Evolutionary conservation across 208 protist species (phyloP), one percentile per base, ranked within the genome.

Genomic region (Trypanosoma grayi): DNA sequence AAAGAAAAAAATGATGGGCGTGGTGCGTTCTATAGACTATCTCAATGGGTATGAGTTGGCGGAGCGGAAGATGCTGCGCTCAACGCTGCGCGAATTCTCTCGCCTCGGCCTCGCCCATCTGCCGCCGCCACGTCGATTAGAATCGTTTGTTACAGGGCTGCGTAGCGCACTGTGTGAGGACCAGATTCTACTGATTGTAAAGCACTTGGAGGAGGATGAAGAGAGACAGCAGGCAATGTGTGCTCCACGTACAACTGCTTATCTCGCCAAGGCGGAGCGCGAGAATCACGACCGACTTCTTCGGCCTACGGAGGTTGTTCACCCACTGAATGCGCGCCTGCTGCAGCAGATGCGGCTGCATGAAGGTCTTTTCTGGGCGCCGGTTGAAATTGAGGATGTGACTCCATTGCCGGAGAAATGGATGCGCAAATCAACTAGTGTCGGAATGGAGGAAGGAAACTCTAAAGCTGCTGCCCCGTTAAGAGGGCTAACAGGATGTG

Each of bases 161-260:
- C 78, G 87, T 11, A 75, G 77, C 20, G 66, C 78, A 16, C 63
- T 94, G 18, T 89, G 81, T 75, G 83, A 94, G 70, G 87, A 94
- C 55, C 75, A 87, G 52, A 70, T 94, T 8, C 71, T 60, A n/a
- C 24, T 71, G 0, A 58, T 63, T 34, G 22, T 63, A 2, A 40
- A 27, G 27, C 4, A 27, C 8, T 13, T 24, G 13, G 44, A 25
- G 20, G 20, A 39, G 27, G n/a, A 44, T 3, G 7, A 44, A 10
- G 31, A 37, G 2, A n/a, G 20, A 44, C 7, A 34, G 13, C 16
- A 31, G 0, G 24, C 31, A 8, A 31, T 13, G n/a, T 70, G 46
- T 27, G 45, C 43, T 30, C 14, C 36, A 45, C 40, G 44, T 3
- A 58, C 64, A 0, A 7, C 34, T 3, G 30, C 28, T 24, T 70